phyloP scores from a whole-genome alignment of 1,284 basidiomycete species.

The Meripilus lineatus region DNA sequence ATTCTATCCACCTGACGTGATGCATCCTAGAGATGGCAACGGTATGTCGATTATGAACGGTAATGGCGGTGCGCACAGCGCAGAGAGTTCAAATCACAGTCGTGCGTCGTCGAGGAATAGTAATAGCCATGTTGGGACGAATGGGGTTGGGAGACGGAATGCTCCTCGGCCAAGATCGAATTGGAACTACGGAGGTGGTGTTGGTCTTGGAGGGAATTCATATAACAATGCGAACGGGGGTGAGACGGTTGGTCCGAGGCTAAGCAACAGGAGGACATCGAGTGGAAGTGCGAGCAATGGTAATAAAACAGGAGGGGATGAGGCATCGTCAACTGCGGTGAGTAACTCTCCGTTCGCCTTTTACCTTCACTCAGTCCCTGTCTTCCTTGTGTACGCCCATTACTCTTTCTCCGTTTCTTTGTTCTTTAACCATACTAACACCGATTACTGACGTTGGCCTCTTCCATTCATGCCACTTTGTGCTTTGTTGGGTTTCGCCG shows the following conservation, averaged over 20 bases:
- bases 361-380: conserved; percentile 12
- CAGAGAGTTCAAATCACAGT: conserved; percentile 25
- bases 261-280: conserved; percentile 47
- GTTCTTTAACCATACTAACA: too few relatives aligned
- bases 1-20: conserved; percentile 24
- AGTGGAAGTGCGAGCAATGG: conserved; percentile 47
- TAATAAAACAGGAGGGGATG: conserved; percentile 64
- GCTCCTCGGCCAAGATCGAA: conserved; percentile 45
- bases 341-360: conserved; percentile 32
- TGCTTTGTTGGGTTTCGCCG: too few relatives aligned
- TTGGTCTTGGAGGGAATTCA: conserved; percentile 30
- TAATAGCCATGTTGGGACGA: conserved; percentile 22
- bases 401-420: too few relatives aligned
- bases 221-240: conserved; percentile 5
- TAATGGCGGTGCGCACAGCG: background rate
- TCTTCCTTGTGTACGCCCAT: too few relatives aligned
- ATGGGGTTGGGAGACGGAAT: conserved; percentile 27
- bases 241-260: conserved; percentile 57
- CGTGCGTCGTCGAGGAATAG: conserved; percentile 30
- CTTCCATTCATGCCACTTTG: too few relatives aligned
- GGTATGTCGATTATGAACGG: conserved; percentile 13
- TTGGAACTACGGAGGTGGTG: conserved; percentile 68
- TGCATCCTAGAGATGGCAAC: conserved; percentile 8
- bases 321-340: conserved; percentile 68
- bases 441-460: too few relatives aligned